Evolutionary conservation across 1,139 yeast genomes (phyloP).

Genomic region (Yamadazyma kanchanaburiensis): DNA sequence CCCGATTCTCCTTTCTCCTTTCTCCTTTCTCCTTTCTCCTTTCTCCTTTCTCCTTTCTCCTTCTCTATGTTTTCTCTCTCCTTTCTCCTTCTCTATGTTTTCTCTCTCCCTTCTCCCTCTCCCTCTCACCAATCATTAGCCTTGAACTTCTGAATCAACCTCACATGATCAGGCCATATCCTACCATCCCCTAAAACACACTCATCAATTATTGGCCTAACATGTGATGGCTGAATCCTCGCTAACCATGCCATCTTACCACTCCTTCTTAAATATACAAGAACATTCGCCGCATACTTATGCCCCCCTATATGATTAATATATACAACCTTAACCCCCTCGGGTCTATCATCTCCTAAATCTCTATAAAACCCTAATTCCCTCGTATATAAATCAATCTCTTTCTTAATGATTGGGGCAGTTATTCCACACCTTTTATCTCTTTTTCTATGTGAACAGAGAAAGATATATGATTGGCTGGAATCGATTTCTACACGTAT

Average conservation of each 20-base stretch:
- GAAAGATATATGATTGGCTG: conserved; percentile 57
- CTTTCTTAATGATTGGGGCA: conserved; percentile 87
- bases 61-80: no score
- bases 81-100: no score
- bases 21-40: no score
- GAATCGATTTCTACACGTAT: conserved; percentile 23
- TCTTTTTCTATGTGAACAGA: conserved; percentile 88
- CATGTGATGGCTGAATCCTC: conserved; percentile 74
- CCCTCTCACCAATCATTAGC: conserved; percentile 50
- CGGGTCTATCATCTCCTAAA: conserved; percentile 64
- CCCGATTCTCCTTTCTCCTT: no score
- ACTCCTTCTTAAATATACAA: conserved; percentile 59
- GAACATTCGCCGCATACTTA: conserved; percentile 85
- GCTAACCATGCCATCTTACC: conserved; percentile 90
- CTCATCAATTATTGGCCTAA: conserved; percentile 68
- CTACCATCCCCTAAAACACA: conserved; percentile 62
- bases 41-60: no score
- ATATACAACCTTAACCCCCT: conserved; percentile 67
- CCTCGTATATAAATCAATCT: conserved; percentile 69
- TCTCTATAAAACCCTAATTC: conserved; percentile 74
- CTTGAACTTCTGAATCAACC: conserved; percentile 55
- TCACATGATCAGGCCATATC: conserved; percentile 69
- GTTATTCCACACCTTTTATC: conserved; percentile 93
- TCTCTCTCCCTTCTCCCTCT: no score
- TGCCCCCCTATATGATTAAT: conserved; percentile 95